These are phyloP conservation scores for Elongisporangium undulatum DNA, from an alignment of 352 stramenopile species.

Conservation along the genomic window DNA sequence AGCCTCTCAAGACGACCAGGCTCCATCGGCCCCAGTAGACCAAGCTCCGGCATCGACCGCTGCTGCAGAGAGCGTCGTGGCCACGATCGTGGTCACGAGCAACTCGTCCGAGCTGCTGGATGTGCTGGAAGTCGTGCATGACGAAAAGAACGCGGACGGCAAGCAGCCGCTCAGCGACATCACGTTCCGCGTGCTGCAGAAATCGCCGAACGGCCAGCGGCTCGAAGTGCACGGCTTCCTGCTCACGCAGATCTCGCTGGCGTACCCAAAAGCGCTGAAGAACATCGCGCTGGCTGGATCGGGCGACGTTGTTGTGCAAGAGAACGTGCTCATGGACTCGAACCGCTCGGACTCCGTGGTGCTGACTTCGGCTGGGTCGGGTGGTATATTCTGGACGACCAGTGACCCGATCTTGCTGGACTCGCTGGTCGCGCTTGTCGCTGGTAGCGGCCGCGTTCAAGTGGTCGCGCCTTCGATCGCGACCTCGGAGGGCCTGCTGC, in stretches of 20 bases:
- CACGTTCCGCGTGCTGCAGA: not conserved
- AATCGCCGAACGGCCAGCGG: not conserved
- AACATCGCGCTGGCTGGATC: conserved; percentile 30
- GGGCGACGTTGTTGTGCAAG: conserved; percentile 35
- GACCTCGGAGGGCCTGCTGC: conserved; percentile 19
- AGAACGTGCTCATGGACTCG: conserved; percentile 21
- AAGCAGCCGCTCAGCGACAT: not conserved
- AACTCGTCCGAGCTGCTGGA: conserved; percentile 50
- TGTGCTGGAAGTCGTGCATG: conserved; percentile 27
- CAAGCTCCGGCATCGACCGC: not conserved
- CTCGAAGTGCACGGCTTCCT: conserved; percentile 34
- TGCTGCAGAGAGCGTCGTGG: conserved; percentile 25
- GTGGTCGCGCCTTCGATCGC: conserved; percentile 20
- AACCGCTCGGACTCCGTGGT: not conserved
- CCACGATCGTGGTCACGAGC: conserved; percentile 46
- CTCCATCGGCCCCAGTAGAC: not conserved
- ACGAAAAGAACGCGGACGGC: not conserved
- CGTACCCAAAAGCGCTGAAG: conserved; percentile 36
- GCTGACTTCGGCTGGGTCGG: not conserved
- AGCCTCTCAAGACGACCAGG: conserved; percentile 6
- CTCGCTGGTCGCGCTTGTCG: conserved; percentile 31
- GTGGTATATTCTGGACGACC: not conserved
- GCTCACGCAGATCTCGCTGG: conserved; percentile 50
- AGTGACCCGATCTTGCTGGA: conserved; percentile 11
- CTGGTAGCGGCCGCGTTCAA: conserved; percentile 25